Evolutionary conservation across 345 rosid species (phyloP).

Genomic region (Rhodamnia argentea): DNA sequence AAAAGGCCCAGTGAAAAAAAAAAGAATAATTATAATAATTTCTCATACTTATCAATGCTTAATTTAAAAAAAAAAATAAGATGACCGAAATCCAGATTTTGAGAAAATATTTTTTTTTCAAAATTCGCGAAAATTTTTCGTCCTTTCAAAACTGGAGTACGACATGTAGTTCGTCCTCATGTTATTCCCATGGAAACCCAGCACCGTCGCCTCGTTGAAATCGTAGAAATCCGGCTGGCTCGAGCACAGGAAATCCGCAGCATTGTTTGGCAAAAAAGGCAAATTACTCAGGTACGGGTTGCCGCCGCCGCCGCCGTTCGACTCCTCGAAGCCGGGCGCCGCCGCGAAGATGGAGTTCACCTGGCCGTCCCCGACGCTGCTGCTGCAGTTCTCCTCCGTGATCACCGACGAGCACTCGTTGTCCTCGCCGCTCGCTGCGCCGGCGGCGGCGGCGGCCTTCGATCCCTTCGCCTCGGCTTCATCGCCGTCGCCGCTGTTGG

Average conservation of each 20-base stretch:
- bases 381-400: slow-evolving; percentile 46
- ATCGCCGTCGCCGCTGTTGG: background rate
- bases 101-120: background rate
- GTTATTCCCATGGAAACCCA: background rate
- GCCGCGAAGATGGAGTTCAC: slow-evolving; percentile 32
- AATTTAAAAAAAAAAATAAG: background rate
- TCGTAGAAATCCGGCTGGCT: slow-evolving; percentile 2
- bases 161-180: background rate
- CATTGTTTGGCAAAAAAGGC: slow-evolving; percentile 31
- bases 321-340: slow-evolving; percentile 10
- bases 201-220: background rate
- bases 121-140: background rate
- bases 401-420: slow-evolving; percentile 66
- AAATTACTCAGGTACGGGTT: slow-evolving; percentile 28
- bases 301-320: slow-evolving; percentile 15
- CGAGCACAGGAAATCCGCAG: slow-evolving; percentile 29
- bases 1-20: background rate
- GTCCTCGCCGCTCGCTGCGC: slow-evolving; percentile 18
- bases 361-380: slow-evolving; percentile 24
- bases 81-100: background rate
- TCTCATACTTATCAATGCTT: background rate
- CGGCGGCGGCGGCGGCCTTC: background rate
- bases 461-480: background rate
- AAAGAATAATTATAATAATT: background rate
- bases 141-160: background rate